Percentiles rank a stretch among this genome's conserved stretches.
Conservation (phyloP, 2,329 filamentous ascomycete species). For the Bipolaris zeicola region DNA sequence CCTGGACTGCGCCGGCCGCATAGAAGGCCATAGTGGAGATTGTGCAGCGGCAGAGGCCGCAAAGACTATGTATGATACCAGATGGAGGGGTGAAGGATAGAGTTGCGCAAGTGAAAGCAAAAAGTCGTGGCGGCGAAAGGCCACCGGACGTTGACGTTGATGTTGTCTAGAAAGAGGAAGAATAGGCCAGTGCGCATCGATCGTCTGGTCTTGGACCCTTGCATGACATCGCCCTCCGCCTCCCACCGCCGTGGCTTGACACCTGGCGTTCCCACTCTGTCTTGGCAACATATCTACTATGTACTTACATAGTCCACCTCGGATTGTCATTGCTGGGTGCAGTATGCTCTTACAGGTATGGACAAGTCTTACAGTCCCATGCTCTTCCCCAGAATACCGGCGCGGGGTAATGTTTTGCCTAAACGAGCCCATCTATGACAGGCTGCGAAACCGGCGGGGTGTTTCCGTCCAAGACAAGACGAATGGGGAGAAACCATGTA, state of each 20-base stretch:
- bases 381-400: neutral
- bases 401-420: neutral
- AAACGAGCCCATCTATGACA: neutral
- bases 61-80: constrained; percentile 21
- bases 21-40: constrained; percentile 57
- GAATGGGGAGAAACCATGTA: neutral
- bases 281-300: neutral
- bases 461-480: neutral
- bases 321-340: neutral
- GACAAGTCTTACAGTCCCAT: neutral
- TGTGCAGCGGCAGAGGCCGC: constrained; percentile 42
- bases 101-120: constrained; percentile 23
- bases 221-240: constrained; percentile 5
- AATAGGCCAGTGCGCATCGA: constrained; percentile 25
- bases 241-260: constrained; percentile 20
- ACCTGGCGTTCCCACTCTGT: neutral
- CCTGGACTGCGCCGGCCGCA: constrained; percentile 55
- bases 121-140: constrained; percentile 26
- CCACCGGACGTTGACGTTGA: constrained; percentile 15
- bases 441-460: neutral
- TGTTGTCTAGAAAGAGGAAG: constrained; percentile 30
- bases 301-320: neutral
- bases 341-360: neutral
- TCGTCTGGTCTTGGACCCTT: constrained; percentile 14
- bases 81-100: constrained; percentile 23